phyloP scores from a whole-genome alignment of 352 stramenopile genomes.

The Phytophthora tubulina region DNA sequence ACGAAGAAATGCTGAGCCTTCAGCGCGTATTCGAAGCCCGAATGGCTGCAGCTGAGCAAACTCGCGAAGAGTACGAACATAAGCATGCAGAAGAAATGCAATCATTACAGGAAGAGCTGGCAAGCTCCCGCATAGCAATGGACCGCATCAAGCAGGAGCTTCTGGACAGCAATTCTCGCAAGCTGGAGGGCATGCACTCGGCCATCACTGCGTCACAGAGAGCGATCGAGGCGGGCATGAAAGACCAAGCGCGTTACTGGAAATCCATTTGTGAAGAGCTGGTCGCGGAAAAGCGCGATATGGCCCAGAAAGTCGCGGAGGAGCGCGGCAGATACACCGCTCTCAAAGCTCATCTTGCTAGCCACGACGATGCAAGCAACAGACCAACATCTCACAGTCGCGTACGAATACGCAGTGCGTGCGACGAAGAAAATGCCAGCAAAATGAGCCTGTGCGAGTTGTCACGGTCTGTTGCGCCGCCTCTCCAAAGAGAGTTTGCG shows the following conservation, averaged over 20 bases:
- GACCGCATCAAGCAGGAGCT: slow-evolving; percentile 45
- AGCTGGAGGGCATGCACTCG: slow-evolving; percentile 40
- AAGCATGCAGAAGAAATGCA: slow-evolving; percentile 31
- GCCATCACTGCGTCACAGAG: slow-evolving; percentile 37
- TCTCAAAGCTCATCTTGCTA: slow-evolving; percentile 50
- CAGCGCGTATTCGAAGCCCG: slow-evolving; percentile 30
- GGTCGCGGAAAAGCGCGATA: slow-evolving; percentile 49
- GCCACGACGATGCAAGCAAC: slow-evolving; percentile 25
- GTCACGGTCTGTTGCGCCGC: background rate
- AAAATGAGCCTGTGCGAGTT: slow-evolving; percentile 15
- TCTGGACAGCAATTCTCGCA: slow-evolving; percentile 27
- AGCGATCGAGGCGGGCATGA: slow-evolving; percentile 45
- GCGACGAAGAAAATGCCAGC: background rate
- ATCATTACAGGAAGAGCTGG: slow-evolving; percentile 31
- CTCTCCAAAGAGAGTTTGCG: background rate
- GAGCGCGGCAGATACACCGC: slow-evolving; percentile 56
- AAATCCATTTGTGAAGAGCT: slow-evolving; percentile 58
- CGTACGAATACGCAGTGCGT: slow-evolving; percentile 2
- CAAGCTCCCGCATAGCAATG: slow-evolving; percentile 35
- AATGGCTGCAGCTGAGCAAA: slow-evolving; percentile 34
- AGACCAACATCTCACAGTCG: background rate
- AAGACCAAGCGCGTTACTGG: slow-evolving; percentile 53
- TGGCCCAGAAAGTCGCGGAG: slow-evolving; percentile 56
- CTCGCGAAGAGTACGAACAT: slow-evolving; percentile 9
- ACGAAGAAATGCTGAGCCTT: slow-evolving; percentile 43